phyloP scores from a whole-genome alignment of 768 basidiomycete species.

The Tephrocybe rancida region DNA sequence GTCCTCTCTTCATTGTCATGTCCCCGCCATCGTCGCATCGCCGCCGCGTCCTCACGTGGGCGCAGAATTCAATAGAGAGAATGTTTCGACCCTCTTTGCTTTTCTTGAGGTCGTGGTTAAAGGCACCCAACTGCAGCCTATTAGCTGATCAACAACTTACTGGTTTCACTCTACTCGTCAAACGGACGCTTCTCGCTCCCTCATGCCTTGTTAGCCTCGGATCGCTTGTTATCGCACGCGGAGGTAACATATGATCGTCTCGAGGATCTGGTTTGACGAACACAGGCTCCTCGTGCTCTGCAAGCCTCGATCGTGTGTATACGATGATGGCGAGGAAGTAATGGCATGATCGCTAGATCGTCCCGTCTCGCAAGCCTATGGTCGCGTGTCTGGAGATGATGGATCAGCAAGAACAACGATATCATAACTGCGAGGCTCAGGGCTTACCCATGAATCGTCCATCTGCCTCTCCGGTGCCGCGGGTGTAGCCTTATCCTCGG shows the following conservation, averaged over 20 bases:
- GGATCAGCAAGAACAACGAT: too few species aligned
- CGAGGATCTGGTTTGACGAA: constrained; percentile 5
- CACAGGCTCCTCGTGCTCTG: neutral
- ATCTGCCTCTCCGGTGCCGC: neutral
- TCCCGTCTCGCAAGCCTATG: neutral
- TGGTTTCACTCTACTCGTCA: neutral
- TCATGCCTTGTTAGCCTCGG: neutral
- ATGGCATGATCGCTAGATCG: too few species aligned
- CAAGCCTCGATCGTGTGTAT: too few species aligned
- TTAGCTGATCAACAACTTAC: neutral
- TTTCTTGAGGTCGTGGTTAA: neutral
- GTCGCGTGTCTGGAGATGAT: neutral
- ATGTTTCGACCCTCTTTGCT: neutral
- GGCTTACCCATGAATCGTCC: neutral
- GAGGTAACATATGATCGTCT: neutral
- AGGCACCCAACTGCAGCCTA: neutral
- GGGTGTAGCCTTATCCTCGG: constrained; percentile 13
- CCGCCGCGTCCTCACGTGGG: too few species aligned
- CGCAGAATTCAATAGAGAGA: too few species aligned
- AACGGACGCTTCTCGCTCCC: neutral
- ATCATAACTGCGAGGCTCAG: neutral
- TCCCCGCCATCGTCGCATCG: too few species aligned
- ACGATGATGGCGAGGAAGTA: too few species aligned
- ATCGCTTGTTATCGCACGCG: neutral
- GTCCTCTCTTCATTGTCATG: too few species aligned